Percentiles rank a stretch among this genome's conserved stretches.
Conservation (phyloP, 1,284 basidiomycete genomes). For the Schizophyllum amplum region DNA sequence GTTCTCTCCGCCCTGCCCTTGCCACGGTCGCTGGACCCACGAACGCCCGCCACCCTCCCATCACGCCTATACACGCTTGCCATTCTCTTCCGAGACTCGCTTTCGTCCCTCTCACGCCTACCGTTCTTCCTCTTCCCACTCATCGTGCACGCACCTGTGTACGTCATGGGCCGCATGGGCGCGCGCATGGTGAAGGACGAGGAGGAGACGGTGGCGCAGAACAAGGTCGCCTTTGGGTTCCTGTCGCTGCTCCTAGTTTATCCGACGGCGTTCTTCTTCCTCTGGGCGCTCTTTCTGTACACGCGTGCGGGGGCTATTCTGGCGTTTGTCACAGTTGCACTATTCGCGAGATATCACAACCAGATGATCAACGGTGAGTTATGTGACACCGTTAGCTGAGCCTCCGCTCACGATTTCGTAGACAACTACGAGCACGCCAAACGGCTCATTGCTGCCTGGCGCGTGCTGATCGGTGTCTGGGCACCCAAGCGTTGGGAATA, state of each 20-base stretch:
- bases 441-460: conserved; percentile 81
- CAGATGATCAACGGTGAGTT: conserved; percentile 62
- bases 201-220: conserved; percentile 89
- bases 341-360: conserved; percentile 77
- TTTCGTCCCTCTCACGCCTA: conserved; percentile 61
- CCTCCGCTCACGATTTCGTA: conserved; percentile 25
- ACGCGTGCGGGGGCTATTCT: conserved; percentile 47
- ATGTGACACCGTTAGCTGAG: conserved; percentile 7
- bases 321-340: conserved; percentile 50
- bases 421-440: conserved; percentile 79
- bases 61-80: conserved; percentile 75
- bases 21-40: conserved; percentile 74
- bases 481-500: conserved; percentile 75
- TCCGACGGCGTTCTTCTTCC: conserved; percentile 70
- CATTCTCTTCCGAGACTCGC: conserved; percentile 69
- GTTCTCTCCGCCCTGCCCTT: conserved; percentile 74
- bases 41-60: conserved; percentile 62
- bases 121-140: conserved; percentile 87
- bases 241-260: conserved; percentile 72
- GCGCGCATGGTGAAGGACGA: conserved; percentile 76
- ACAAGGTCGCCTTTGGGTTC: conserved; percentile 82
- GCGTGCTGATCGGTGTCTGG: conserved; percentile 87
- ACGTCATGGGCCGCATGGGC: conserved; percentile 70
- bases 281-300: conserved; percentile 76
- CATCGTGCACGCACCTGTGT: conserved; percentile 76